A percentile compares a stretch with the other conserved stretches of the same genome.
Evolutionary conservation across 345 rosid species (phyloP).

Genomic region (Noccaea caerulescens): DNA sequence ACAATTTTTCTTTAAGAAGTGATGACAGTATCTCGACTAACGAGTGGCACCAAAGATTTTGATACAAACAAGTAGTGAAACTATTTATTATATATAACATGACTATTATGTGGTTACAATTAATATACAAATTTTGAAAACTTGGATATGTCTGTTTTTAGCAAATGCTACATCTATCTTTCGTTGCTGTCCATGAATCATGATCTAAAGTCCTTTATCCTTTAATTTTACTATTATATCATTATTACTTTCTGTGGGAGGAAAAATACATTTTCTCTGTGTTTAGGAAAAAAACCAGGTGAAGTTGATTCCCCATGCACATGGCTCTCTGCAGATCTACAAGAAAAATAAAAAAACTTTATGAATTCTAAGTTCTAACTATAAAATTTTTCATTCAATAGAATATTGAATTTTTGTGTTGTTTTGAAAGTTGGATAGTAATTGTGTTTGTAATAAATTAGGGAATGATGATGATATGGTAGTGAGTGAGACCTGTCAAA

Average conservation of each 20-base stretch:
- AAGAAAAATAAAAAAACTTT: conserved; percentile 10
- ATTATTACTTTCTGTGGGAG: conserved; percentile 22
- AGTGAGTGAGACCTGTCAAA: conserved; percentile 20
- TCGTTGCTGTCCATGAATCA: conserved; percentile 45
- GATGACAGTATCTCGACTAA: neutral
- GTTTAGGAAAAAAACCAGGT: conserved; percentile 29
- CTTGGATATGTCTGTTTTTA: conserved; percentile 26
- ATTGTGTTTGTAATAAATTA: conserved; percentile 29
- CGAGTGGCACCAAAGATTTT: conserved; percentile 24
- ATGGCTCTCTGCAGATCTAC: conserved; percentile 44
- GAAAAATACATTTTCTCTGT: conserved; percentile 8
- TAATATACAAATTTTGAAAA: neutral
- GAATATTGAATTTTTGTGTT: neutral
- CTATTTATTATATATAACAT: neutral
- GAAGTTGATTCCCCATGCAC: conserved; percentile 46
- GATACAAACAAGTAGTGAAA: conserved; percentile 11
- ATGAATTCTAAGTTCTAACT: conserved; percentile 9
- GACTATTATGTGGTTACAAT: conserved; percentile 19
- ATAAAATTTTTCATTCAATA: neutral
- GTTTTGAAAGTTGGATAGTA: conserved; percentile 6
- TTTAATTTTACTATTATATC: conserved; percentile 17
- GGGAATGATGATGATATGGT: conserved; percentile 13
- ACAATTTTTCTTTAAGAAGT: neutral
- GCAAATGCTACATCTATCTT: conserved; percentile 42
- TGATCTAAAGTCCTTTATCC: conserved; percentile 23